A percentile compares a stretch with the other conserved stretches of the same genome.
These are phyloP conservation scores for Aspergillus sp. DNA, from an alignment of 2,329 filamentous ascomycete species.

Conservation along the genomic window DNA sequence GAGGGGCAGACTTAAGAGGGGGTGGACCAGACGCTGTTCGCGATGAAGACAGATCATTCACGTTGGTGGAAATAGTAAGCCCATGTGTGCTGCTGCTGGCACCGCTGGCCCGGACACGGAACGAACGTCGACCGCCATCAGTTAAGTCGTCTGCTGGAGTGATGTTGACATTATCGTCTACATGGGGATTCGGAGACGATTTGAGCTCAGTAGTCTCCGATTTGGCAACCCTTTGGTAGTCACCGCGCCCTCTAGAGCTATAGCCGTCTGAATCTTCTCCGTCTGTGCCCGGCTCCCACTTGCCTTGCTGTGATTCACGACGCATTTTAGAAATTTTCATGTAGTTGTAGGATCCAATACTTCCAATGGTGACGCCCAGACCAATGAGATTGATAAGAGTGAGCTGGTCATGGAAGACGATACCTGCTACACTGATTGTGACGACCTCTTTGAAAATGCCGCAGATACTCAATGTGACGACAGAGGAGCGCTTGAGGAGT, in stretches of 20 bases:
- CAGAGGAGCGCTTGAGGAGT: constrained; percentile 86
- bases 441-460: constrained; percentile 99
- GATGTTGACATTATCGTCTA: constrained; percentile 21
- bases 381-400: constrained; percentile 85
- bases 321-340: constrained; percentile 91
- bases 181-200: constrained; percentile 8
- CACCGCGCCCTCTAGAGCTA: constrained; percentile 16
- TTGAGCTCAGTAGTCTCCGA: constrained; percentile 17
- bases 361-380: constrained; percentile 78
- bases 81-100: constrained; percentile 20
- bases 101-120: constrained; percentile 28
- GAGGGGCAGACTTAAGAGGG: constrained; percentile 27
- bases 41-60: constrained; percentile 20
- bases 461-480: constrained; percentile 92
- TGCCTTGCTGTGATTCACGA: constrained; percentile 46
- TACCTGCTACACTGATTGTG: constrained; percentile 81
- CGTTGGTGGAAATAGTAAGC: constrained; percentile 26
- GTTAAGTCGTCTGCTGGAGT: constrained; percentile 18
- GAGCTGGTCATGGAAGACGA: constrained; percentile 83
- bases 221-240: constrained; percentile 21
- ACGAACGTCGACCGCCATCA: constrained; percentile 21
- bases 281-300: constrained; percentile 22
- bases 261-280: constrained; percentile 19
- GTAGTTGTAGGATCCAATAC: constrained; percentile 88
- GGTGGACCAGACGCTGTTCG: constrained; percentile 12